These are phyloP conservation scores for Polymyxa betae DNA, from an alignment of 208 protist species.

Conservation along the genomic window DNA sequence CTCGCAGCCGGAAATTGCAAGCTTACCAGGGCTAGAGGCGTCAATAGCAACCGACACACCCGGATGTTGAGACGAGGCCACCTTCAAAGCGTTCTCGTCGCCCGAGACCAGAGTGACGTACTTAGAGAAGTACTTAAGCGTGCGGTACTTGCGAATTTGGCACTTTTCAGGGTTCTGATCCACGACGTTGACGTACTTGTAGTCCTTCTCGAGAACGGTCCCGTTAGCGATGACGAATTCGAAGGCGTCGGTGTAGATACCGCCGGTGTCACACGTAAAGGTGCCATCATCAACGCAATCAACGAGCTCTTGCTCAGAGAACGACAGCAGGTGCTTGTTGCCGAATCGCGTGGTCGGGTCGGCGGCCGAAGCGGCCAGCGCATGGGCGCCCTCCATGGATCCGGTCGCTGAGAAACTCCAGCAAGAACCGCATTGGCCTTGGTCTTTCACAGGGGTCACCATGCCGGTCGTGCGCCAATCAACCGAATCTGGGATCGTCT, in stretches of 20 bases:
- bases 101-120: conserved; percentile 38
- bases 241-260: background rate
- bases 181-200: background rate
- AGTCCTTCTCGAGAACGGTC: background rate
- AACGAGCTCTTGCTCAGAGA: conserved; percentile 60
- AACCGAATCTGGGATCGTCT: conserved; percentile 60
- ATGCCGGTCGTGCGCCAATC: conserved; percentile 70
- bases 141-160: background rate
- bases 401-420: conserved; percentile 71
- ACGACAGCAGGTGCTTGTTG: conserved; percentile 25
- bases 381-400: conserved; percentile 58
- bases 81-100: conserved; percentile 55
- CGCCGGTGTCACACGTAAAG: conserved; percentile 34
- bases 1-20: background rate
- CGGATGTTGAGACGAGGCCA: background rate
- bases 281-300: conserved; percentile 52
- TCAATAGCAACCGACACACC: conserved; percentile 64
- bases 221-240: conserved; percentile 29
- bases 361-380: conserved; percentile 53
- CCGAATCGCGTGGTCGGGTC: conserved; percentile 62
- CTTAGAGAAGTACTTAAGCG: background rate
- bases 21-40: conserved; percentile 46
- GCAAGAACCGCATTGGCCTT: conserved; percentile 75
- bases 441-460: conserved; percentile 72
- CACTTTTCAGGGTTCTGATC: conserved; percentile 15